phyloP scores from a whole-genome alignment of 2,329 filamentous ascomycete genomes.

The Xylaria hypoxylon region DNA sequence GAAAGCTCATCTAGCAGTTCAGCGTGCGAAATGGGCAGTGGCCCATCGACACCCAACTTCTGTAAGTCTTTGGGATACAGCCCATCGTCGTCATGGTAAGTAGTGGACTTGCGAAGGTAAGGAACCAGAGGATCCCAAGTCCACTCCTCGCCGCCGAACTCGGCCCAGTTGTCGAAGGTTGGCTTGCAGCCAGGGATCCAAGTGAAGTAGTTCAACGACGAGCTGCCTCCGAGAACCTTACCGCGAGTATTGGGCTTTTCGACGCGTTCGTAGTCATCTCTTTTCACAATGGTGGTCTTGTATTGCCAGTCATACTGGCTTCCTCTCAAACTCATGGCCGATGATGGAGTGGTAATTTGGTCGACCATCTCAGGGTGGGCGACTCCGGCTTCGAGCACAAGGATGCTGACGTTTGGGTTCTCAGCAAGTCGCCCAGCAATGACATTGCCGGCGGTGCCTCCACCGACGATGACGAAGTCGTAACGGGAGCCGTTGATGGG shows the following conservation, averaged over 20 bases:
- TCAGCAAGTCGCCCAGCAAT: constrained; percentile 65
- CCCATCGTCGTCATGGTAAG: constrained; percentile 66
- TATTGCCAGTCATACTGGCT: constrained; percentile 70
- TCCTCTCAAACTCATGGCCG: constrained; percentile 64
- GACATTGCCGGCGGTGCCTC: constrained; percentile 61
- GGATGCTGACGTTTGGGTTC: constrained; percentile 59
- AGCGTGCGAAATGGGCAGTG: constrained; percentile 65
- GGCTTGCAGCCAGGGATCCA: constrained; percentile 69
- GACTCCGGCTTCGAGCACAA: constrained; percentile 62
- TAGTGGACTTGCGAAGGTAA: constrained; percentile 53
- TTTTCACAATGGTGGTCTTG: constrained; percentile 71
- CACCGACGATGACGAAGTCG: constrained; percentile 40
- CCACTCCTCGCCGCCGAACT: constrained; percentile 77
- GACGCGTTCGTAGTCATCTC: constrained; percentile 68
- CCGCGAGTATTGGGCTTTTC: constrained; percentile 73
- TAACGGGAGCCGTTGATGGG: constrained; percentile 11
- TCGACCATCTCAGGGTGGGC: constrained; percentile 62
- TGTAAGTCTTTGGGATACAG: constrained; percentile 59
- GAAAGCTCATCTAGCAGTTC: constrained; percentile 64
- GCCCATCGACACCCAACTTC: constrained; percentile 64
- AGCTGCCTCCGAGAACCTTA: constrained; percentile 69
- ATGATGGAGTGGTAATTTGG: constrained; percentile 64
- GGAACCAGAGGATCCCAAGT: constrained; percentile 59
- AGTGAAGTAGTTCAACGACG: constrained; percentile 71
- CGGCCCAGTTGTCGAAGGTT: constrained; percentile 76